Percentiles rank a stretch among this genome's conserved stretches.
phyloP scores from a whole-genome alignment of 805 yeast genomes.

The Yamadazyma paraphyllophila region DNA sequence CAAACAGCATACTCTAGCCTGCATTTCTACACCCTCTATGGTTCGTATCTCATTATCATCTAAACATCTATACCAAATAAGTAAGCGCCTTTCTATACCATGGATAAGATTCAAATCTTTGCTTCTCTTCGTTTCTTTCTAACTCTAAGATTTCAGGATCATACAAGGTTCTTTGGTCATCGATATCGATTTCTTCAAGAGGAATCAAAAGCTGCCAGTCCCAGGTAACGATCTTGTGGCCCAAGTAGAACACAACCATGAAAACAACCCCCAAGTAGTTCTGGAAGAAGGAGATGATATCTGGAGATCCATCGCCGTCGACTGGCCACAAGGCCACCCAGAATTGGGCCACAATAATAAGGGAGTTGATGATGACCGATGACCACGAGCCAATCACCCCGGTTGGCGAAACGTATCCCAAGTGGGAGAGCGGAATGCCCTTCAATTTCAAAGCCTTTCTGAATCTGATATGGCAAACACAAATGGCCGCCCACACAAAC shows the following conservation, averaged over 20 bases:
- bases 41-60: constrained; percentile 1
- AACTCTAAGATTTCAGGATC: constrained; percentile 35
- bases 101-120: constrained; percentile 17
- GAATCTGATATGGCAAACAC: constrained; percentile 40
- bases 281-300: constrained; percentile 30
- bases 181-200: constrained; percentile 30
- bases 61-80: constrained; percentile 11
- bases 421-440: constrained; percentile 25
- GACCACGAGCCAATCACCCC: constrained; percentile 41
- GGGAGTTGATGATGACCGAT: constrained; percentile 28
- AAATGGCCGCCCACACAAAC: constrained; percentile 43
- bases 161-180: constrained; percentile 29
- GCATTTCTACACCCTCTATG: no score
- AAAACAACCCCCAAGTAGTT: constrained; percentile 32
- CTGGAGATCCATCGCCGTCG: constrained; percentile 24
- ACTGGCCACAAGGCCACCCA: constrained; percentile 45
- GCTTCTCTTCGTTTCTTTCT: constrained; percentile 26
- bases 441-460: constrained; percentile 35
- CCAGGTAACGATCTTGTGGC: constrained; percentile 32
- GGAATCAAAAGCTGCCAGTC: constrained; percentile 29
- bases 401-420: constrained; percentile 38
- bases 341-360: constrained; percentile 42
- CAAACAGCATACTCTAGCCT: no score
- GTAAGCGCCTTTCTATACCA: constrained; percentile 17
- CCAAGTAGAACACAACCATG: constrained; percentile 28